These are phyloP conservation scores for Fusarium floridanum DNA, from an alignment of 2,329 filamentous ascomycete genomes.

Conservation along the genomic window DNA sequence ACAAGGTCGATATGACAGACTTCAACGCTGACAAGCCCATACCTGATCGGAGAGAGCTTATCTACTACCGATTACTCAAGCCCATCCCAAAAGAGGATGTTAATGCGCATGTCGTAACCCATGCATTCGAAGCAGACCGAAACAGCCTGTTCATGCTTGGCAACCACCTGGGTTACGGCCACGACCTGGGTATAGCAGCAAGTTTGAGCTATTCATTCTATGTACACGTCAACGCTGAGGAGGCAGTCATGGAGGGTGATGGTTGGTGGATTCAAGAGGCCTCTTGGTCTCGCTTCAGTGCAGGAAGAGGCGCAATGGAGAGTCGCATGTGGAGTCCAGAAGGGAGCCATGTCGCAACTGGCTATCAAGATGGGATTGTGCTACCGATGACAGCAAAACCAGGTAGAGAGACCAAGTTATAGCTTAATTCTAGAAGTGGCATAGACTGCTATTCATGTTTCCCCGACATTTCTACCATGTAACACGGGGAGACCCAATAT, in stretches of 20 bases:
- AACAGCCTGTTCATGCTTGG: slow-evolving; percentile 66
- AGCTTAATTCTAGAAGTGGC: not conserved
- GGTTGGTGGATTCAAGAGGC: slow-evolving; percentile 69
- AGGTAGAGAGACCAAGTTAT: slow-evolving; percentile 19
- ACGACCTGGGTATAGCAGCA: slow-evolving; percentile 56
- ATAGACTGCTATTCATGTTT: not conserved
- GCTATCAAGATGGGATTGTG: slow-evolving; percentile 66
- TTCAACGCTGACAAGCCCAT: slow-evolving; percentile 59
- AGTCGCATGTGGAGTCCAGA: slow-evolving; percentile 67
- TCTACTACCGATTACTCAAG: slow-evolving; percentile 62
- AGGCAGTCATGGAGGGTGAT: slow-evolving; percentile 61
- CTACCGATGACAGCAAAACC: slow-evolving; percentile 38
- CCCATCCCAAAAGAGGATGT: slow-evolving; percentile 56
- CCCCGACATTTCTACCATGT: not conserved
- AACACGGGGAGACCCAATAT: not conserved
- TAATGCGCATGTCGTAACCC: slow-evolving; percentile 62
- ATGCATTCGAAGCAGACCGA: slow-evolving; percentile 66
- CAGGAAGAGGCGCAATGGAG: slow-evolving; percentile 62
- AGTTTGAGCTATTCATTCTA: slow-evolving; percentile 66
- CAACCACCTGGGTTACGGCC: slow-evolving; percentile 63
- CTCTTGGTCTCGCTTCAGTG: slow-evolving; percentile 61
- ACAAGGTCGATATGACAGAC: slow-evolving; percentile 65
- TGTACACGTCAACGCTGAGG: slow-evolving; percentile 63
- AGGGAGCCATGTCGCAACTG: slow-evolving; percentile 66
- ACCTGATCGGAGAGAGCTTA: slow-evolving; percentile 61